A percentile compares a stretch with the other conserved stretches of the same genome.
These are phyloP conservation scores for Acacia confusa DNA, from an alignment of 306 rosid genomes.

Conservation along the genomic window DNA sequence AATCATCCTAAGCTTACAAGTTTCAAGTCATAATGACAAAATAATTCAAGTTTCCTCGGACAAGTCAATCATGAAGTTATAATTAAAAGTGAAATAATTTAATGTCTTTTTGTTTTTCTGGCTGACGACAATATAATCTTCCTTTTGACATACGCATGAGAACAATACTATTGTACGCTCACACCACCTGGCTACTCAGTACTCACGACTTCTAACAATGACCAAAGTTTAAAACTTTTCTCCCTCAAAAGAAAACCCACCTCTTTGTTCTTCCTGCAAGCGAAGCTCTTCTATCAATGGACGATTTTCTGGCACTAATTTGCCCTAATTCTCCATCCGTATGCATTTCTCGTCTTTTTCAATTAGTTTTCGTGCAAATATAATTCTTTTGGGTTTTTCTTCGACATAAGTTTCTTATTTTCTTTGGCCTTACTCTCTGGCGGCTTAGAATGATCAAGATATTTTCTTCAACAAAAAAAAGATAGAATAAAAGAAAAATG, in stretches of 20 bases:
- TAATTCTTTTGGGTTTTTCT: background rate
- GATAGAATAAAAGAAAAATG: background rate
- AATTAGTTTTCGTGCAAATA: background rate
- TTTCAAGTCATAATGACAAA: background rate
- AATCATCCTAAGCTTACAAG: background rate
- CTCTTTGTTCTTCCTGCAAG: background rate
- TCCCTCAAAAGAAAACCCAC: background rate
- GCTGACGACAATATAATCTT: background rate
- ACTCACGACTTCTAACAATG: background rate
- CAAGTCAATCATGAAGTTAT: background rate
- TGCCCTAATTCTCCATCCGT: constrained; percentile 69
- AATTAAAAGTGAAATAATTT: no score
- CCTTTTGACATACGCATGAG: background rate
- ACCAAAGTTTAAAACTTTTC: background rate
- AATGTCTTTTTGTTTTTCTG: background rate
- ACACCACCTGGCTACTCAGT: background rate
- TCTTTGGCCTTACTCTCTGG: constrained; percentile 16
- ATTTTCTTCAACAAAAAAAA: no score
- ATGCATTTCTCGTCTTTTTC: constrained; percentile 25
- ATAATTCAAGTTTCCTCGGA: no score
- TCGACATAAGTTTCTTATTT: background rate
- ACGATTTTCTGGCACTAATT: constrained; percentile 45
- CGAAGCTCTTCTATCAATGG: constrained; percentile 33
- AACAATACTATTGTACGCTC: background rate
- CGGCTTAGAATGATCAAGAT: constrained; percentile 11